phyloP scores from a whole-genome alignment of 2,329 filamentous ascomycete genomes.

The Pleoardoris graminearum region DNA sequence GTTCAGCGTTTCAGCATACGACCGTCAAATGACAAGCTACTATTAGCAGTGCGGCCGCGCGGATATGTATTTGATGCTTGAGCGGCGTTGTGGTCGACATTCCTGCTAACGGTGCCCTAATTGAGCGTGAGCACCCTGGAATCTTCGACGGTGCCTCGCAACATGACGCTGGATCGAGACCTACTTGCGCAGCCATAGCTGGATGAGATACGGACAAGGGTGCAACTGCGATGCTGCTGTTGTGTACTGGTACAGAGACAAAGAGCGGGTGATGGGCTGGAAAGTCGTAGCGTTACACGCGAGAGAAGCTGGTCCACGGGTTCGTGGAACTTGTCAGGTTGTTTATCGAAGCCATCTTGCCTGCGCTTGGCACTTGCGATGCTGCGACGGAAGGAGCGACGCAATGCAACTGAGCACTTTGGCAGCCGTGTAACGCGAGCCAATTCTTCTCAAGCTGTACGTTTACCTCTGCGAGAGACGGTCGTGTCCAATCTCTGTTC shows the following conservation, averaged over 20 bases:
- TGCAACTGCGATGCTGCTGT: not conserved
- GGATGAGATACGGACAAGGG: not conserved
- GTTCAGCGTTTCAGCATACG: conserved; percentile 1
- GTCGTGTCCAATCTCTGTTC: not conserved
- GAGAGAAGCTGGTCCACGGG: too few species aligned
- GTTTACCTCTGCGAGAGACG: not conserved
- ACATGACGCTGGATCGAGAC: not conserved
- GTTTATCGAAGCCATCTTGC: not conserved
- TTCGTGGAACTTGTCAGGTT: too few species aligned
- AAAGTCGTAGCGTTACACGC: not conserved
- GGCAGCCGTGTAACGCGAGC: too few species aligned
- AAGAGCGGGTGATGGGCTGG: not conserved
- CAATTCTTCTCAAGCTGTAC: too few species aligned
- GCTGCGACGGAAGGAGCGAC: not conserved
- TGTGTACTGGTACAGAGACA: not conserved
- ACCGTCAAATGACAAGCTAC: not conserved
- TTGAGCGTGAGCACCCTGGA: not conserved
- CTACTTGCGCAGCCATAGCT: not conserved
- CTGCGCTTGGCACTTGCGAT: not conserved
- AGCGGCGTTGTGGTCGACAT: not conserved
- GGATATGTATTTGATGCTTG: not conserved
- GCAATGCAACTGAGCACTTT: not conserved
- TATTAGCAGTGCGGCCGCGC: not conserved
- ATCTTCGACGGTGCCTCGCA: not conserved
- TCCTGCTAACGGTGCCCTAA: not conserved